Evolutionary conservation across 1,284 basidiomycete species (phyloP).

Genomic region (Cryptococcus sp.): DNA sequence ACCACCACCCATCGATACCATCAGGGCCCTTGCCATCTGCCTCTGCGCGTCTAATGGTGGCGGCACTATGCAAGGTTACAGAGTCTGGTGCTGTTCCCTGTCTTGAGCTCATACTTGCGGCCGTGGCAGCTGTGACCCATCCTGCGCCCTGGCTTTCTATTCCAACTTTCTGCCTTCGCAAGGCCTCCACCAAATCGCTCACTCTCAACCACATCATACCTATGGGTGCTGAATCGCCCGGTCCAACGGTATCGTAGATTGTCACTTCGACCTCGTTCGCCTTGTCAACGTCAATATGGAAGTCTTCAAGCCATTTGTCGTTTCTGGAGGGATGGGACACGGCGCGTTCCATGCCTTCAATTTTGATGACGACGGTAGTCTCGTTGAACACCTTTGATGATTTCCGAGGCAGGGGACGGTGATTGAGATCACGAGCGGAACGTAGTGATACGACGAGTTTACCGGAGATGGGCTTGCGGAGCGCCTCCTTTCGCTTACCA

Average conservation of each 20-base stretch:
- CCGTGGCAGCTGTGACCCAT: conserved; percentile 81
- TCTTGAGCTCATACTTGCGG: conserved; percentile 46
- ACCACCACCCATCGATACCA: conserved; percentile 95
- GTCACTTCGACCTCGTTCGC: conserved; percentile 98
- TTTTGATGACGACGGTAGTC: conserved; percentile 90
- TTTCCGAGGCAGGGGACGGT: conserved; percentile 76
- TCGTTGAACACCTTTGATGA: conserved; percentile 75
- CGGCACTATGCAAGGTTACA: conserved; percentile 39
- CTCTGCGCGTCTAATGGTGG: conserved; percentile 22
- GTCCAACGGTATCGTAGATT: conserved; percentile 87
- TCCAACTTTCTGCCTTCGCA: conserved; percentile 87
- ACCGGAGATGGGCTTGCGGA: conserved; percentile 91
- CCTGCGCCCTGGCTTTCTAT: conserved; percentile 71
- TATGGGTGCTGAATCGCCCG: conserved; percentile 79
- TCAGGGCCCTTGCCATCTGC: conserved; percentile 56
- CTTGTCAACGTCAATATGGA: conserved; percentile 95
- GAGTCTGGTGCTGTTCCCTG: conserved; percentile 38
- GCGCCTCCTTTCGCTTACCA: conserved; percentile 84
- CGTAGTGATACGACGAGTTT: conserved; percentile 87
- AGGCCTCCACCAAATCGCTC: conserved; percentile 91
- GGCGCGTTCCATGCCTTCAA: conserved; percentile 92
- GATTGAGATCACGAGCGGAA: conserved; percentile 90
- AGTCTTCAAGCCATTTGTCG: conserved; percentile 97
- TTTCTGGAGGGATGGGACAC: conserved; percentile 89
- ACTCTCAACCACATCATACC: conserved; percentile 96